Evolutionary conservation across 1,284 basidiomycete species (phyloP), one percentile per base, ranked within the genome.

Genomic region (Polyporus tsugae): DNA sequence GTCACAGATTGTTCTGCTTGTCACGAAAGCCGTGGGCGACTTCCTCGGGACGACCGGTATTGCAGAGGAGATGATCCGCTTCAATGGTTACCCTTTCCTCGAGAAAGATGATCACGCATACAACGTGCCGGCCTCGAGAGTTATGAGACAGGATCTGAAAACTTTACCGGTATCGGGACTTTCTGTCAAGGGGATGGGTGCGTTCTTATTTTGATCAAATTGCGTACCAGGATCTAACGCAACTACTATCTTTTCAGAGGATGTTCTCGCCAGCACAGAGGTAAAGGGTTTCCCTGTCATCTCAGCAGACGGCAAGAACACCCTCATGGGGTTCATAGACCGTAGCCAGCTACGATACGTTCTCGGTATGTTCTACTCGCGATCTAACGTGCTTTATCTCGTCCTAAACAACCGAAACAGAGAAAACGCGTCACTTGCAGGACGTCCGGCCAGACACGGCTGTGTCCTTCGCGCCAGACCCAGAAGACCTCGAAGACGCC

Each of bases 21-120:
- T 98, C 42, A 98, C 98, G 17, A 99, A 99, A 81, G 95, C 96
- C 7, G 96, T 99, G 15, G 95, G 95, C n/a, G 98, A 99, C 78
- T 93, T 95, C 75, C 87, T 99, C 60, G 96, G 96, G 25, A 93
- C 92, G 13, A 94, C 89, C 62, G 98, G 98, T 1, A 98, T 99
- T 72, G 96, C 97, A 4, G 98, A 99, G 74, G 96, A 98, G 78
- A 95, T 94, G 88, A 99, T 99, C 76, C 89, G 91, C 29, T 97
- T 99, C 82, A 99, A 98, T 77, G 97, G 97, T 11, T 99, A 93
- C 80, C 98, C 98, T 0, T 97, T 97, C 84, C 83, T 99, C 67
- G 95, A 96, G 80, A 96, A 96, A 77, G 94, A 97, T 76, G 95
- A 98, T 76, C 93, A 96, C 77, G 90, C 92, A 0, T 97, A 94